These are phyloP conservation scores for Diplocarpon rosae DNA, from an alignment of 2,329 filamentous ascomycete species.

Conservation along the genomic window DNA sequence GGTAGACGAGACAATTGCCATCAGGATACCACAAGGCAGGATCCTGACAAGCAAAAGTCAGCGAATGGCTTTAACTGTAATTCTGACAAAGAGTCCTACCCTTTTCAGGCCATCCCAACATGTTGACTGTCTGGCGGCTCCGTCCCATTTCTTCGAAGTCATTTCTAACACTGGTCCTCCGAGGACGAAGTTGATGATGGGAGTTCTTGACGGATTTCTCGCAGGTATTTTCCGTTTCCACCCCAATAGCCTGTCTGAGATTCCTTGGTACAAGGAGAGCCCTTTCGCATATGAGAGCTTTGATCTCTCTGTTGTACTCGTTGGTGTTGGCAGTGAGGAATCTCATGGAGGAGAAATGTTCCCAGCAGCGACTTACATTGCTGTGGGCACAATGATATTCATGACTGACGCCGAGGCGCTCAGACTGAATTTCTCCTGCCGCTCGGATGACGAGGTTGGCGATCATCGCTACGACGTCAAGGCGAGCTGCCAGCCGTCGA, in stretches of 20 bases:
- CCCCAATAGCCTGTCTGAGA: conserved; percentile 16
- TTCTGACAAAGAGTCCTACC: conserved; percentile 26
- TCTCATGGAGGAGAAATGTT: conserved; percentile 5
- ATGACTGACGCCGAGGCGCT: conserved; percentile 3
- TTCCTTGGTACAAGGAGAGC: conserved; percentile 16
- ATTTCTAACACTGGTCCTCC: conserved; percentile 12
- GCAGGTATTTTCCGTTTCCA: conserved; percentile 13
- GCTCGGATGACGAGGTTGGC: conserved; percentile 5
- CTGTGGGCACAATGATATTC: conserved; percentile 15
- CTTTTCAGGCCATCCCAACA: conserved; percentile 36
- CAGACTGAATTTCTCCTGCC: conserved; percentile 1
- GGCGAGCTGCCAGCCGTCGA: conserved; percentile 3
- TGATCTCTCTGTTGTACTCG: not conserved
- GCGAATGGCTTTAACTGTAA: not conserved
- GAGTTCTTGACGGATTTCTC: conserved; percentile 3
- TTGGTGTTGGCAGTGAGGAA: not conserved
- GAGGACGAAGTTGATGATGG: conserved; percentile 1
- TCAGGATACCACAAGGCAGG: conserved; percentile 57
- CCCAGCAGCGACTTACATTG: conserved; percentile 15
- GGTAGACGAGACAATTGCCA: conserved; percentile 59
- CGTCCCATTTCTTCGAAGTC: conserved; percentile 29
- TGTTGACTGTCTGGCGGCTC: conserved; percentile 23
- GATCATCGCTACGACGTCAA: conserved; percentile 12
- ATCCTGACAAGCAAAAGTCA: conserved; percentile 42
- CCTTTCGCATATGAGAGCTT: conserved; percentile 6